A percentile compares a stretch with the other conserved stretches of the same genome.
Conservation (phyloP, 192 early-diverging fungal genomes). For the Fimicolochytrium jonesii region DNA sequence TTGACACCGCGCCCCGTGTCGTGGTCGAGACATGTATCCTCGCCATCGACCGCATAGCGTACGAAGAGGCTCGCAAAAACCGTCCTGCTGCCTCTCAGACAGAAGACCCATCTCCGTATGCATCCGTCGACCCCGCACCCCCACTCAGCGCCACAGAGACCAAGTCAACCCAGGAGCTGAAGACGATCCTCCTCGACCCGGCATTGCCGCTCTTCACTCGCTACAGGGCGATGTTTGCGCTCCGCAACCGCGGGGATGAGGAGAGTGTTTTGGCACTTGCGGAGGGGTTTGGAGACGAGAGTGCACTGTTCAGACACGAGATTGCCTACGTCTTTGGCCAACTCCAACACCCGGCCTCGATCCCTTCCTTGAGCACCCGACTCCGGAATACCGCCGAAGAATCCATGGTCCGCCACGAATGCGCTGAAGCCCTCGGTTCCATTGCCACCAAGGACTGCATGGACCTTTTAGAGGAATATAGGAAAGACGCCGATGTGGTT, state of each 20-base stretch:
- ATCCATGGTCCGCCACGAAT: constrained; percentile 95
- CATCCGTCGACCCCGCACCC: constrained; percentile 90
- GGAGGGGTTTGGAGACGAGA: constrained; percentile 74
- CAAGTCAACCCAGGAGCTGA: constrained; percentile 62
- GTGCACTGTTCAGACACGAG: constrained; percentile 89
- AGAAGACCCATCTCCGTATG: constrained; percentile 42
- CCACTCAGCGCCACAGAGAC: constrained; percentile 53
- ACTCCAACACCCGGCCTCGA: constrained; percentile 86
- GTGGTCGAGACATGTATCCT: constrained; percentile 89
- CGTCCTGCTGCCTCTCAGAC: constrained; percentile 7
- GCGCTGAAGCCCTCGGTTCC: constrained; percentile 93
- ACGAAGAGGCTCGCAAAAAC: constrained; percentile 45
- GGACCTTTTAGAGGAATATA: constrained; percentile 64
- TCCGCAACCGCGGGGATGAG: constrained; percentile 80
- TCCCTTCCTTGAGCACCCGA: constrained; percentile 70
- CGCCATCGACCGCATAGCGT: constrained; percentile 81
- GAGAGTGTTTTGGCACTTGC: constrained; percentile 82
- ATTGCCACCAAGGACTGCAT: constrained; percentile 89
- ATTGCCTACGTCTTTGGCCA: constrained; percentile 95
- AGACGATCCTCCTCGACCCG: constrained; percentile 61
- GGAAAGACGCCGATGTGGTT: constrained; percentile 71
- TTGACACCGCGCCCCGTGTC: constrained; percentile 47
- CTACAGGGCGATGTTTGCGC: constrained; percentile 92
- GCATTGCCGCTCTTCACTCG: constrained; percentile 79
- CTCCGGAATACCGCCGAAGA: constrained; percentile 74